Conservation (phyloP, 371 early-diverging fungal species). For the Chytridium lagenaria region DNA sequence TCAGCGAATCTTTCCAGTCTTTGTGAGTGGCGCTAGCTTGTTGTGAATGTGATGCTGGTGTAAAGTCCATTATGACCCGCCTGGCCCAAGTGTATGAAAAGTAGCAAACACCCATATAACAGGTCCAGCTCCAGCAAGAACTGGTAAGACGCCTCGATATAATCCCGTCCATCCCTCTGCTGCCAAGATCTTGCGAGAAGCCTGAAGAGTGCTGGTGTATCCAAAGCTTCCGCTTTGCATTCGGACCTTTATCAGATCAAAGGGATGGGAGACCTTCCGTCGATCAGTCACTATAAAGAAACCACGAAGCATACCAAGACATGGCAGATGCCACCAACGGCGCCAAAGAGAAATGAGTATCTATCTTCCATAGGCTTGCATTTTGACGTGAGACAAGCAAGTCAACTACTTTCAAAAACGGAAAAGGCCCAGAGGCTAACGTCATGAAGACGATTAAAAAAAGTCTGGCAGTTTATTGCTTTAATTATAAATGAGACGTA, state of each 20-base stretch:
- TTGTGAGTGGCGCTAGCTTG: too few relatives aligned
- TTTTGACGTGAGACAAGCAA: too few relatives aligned
- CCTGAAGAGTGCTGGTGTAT: constrained; percentile 30
- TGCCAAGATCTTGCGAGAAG: constrained; percentile 32
- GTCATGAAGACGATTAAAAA: too few relatives aligned
- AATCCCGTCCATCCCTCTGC: constrained; percentile 45
- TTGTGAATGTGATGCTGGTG: constrained; percentile 1
- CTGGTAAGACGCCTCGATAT: constrained; percentile 50
- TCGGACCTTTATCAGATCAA: constrained; percentile 53
- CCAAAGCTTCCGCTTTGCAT: constrained; percentile 37
- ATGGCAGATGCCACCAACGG: constrained; percentile 36
- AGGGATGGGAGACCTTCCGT: constrained; percentile 47
- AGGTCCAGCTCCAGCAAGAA: constrained; percentile 47
- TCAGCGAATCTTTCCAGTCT: constrained; percentile 28
- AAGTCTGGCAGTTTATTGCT: too few relatives aligned
- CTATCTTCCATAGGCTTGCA: constrained; percentile 5
- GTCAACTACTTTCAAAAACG: too few relatives aligned
- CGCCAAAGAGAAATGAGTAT: constrained; percentile 36
- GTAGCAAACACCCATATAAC: constrained; percentile 45
- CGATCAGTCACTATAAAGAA: too few relatives aligned
- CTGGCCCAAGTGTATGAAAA: constrained; percentile 24
- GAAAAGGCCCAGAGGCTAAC: too few relatives aligned
- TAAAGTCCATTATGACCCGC: constrained; percentile 15
- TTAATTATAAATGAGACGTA: too few relatives aligned
- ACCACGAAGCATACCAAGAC: constrained; percentile 37